Conservation (phyloP, 208 protist species). For the Trypanosoma cruzi region DNA sequence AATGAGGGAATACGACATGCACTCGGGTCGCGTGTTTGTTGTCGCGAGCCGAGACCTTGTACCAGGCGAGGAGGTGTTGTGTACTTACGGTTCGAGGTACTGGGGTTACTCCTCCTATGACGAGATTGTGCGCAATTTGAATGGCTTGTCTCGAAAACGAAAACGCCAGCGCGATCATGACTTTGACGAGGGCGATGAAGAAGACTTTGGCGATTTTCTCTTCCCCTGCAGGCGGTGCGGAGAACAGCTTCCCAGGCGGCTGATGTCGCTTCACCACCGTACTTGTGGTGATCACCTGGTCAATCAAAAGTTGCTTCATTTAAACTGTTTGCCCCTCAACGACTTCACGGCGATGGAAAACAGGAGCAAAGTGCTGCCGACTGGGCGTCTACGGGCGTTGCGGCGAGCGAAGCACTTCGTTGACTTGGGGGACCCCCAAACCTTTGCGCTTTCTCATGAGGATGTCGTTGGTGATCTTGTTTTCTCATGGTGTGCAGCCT, state of each 20-base stretch:
- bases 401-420: slow-evolving; percentile 68
- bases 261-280: slow-evolving; percentile 47
- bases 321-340: slow-evolving; percentile 72
- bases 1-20: slow-evolving; percentile 82
- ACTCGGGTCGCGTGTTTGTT: slow-evolving; percentile 82
- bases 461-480: slow-evolving; percentile 76
- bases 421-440: slow-evolving; percentile 71
- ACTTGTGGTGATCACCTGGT: slow-evolving; percentile 76
- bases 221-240: slow-evolving; percentile 64
- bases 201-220: slow-evolving; percentile 22
- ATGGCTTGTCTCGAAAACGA: neutral
- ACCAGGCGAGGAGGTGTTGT: slow-evolving; percentile 81
- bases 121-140: slow-evolving; percentile 36
- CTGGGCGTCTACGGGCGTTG: slow-evolving; percentile 32
- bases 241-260: slow-evolving; percentile 44
- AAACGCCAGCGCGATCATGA: slow-evolving; percentile 10
- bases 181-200: slow-evolving; percentile 8
- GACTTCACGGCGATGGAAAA: slow-evolving; percentile 63
- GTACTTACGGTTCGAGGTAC: slow-evolving; percentile 85
- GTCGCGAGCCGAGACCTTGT: slow-evolving; percentile 70
- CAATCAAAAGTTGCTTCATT: slow-evolving; percentile 36
- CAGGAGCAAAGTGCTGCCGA: slow-evolving; percentile 37
- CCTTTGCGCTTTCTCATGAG: slow-evolving; percentile 77
- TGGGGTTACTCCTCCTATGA: slow-evolving; percentile 85
- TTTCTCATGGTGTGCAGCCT: slow-evolving; percentile 45